A percentile compares a stretch with the other conserved stretches of the same genome.
Evolutionary conservation across 2,329 filamentous ascomycete genomes (phyloP).

Genomic region (Tolypocladium ovalisporum): DNA sequence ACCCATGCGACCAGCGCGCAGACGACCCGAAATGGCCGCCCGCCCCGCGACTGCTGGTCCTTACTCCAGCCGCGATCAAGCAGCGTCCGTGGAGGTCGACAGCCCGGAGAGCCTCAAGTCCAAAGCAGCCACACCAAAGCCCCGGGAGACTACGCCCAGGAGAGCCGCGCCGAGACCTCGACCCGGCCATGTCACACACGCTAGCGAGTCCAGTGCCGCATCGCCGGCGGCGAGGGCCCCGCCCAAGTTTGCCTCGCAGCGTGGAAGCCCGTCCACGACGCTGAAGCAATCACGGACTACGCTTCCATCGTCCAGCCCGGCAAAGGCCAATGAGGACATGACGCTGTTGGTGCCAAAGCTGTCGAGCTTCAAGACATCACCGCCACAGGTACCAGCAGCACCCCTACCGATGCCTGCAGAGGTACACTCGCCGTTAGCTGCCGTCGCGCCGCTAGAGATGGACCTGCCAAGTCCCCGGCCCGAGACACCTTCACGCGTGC

Average conservation of each 20-base stretch:
- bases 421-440: slow-evolving; percentile 5
- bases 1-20: slow-evolving; percentile 49
- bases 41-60: slow-evolving; percentile 55
- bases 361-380: slow-evolving; percentile 22
- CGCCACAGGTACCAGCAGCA: slow-evolving; percentile 12
- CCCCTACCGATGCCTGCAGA: slow-evolving; percentile 4
- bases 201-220: slow-evolving; percentile 38
- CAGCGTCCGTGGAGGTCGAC: slow-evolving; percentile 16
- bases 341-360: slow-evolving; percentile 40
- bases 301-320: slow-evolving; percentile 27
- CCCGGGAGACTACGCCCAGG: slow-evolving; percentile 41
- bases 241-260: slow-evolving; percentile 27
- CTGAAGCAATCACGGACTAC: slow-evolving; percentile 21
- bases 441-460: slow-evolving; percentile 1
- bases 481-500: slow-evolving; percentile 22
- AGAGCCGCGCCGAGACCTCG: slow-evolving; percentile 34
- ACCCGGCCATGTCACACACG: slow-evolving; percentile 35
- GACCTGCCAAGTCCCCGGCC: background rate
- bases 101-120: slow-evolving; percentile 37
- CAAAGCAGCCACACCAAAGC: slow-evolving; percentile 38
- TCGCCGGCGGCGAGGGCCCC: slow-evolving; percentile 28
- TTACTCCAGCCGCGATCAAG: slow-evolving; percentile 49
- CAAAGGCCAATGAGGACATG: slow-evolving; percentile 40
- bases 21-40: slow-evolving; percentile 44
- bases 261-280: slow-evolving; percentile 27